Evolutionary conservation across 495 filamentous ascomycete genomes (phyloP), one percentile per base, ranked within the genome.

Genomic region (Pyrenula massariospora): DNA sequence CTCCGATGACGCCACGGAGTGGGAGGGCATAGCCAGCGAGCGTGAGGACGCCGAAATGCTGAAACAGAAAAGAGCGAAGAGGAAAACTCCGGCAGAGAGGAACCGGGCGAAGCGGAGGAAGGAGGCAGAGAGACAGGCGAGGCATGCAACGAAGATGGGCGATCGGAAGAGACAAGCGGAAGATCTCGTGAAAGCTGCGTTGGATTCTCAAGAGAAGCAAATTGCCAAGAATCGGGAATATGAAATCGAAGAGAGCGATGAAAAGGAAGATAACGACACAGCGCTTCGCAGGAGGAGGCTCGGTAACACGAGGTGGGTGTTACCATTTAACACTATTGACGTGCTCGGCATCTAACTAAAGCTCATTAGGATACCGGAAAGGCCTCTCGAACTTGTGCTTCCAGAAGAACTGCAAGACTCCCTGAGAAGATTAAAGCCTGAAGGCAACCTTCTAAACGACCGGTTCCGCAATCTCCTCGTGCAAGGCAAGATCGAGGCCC

Each of bases 361-460:
- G 15, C 10, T 56, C 5, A 22, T 25, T 56, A 87, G 81, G 60
- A 65, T 91, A 12, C 90, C 91, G 0, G 83, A 91, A 62, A 85
- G 86, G 60, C 81, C 83, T 3, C 74, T 96, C 49, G 93, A 98
- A 64, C 70, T 98, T 49, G 89, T 96, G 3, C 77, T 98, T 24
- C 89, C 90, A 2, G 92, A 96, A 62, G 93, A 98, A 68, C 76
- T 98, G 48, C 86, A 92, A 64, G 93, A 98, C 57, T 96, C 89
- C 2, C 72, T 98, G 25, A 78, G 93, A 52, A 71, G 85, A 12
- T 76, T 98, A 54, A 96, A 95, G 72, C 93, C 93, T 1, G 92
- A 98, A 69, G 93, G 93, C 19, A 95, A 96, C 62, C 72, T 96
- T 42, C 74, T 97, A 62, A 88, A 89, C 60, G 93, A 98, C 61